Conservation (phyloP, 2,329 filamentous ascomycete genomes). For the Dactylellina drechsleri region DNA sequence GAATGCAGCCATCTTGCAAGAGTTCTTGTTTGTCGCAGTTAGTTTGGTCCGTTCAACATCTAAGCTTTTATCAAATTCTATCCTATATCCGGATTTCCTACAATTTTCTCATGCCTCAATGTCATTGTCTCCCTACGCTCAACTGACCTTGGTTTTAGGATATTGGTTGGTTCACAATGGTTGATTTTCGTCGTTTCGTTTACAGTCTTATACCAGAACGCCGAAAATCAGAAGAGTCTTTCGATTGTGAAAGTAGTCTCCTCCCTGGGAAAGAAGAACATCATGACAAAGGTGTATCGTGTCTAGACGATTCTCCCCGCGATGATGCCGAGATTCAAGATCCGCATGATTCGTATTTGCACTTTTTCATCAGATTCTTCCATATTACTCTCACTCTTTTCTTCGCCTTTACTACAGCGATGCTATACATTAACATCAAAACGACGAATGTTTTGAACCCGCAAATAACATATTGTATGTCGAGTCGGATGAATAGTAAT, state of each 20-base stretch:
- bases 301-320: neutral
- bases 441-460: slow-evolving; percentile 8
- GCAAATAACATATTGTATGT: slow-evolving; percentile 26
- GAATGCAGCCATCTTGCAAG: too few relatives aligned
- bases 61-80: slow-evolving; percentile 1
- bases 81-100: slow-evolving; percentile 5
- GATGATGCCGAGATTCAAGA: too few relatives aligned
- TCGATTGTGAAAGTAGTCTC: slow-evolving; percentile 22
- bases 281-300: neutral
- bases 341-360: too few relatives aligned
- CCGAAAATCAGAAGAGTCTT: slow-evolving; percentile 26
- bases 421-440: slow-evolving; percentile 18
- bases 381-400: slow-evolving; percentile 20
- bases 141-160: neutral
- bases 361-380: neutral
- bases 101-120: neutral
- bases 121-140: neutral
- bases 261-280: slow-evolving; percentile 14
- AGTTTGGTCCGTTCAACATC: neutral
- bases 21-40: too few relatives aligned
- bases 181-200: slow-evolving; percentile 11
- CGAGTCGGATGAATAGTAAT: neutral
- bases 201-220: slow-evolving; percentile 28
- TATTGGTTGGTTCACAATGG: slow-evolving; percentile 21
- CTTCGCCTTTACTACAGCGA: slow-evolving; percentile 18